These are phyloP conservation scores for Neopestalotiopsis clavispora DNA, from an alignment of 2,329 filamentous ascomycete species.

Conservation along the genomic window DNA sequence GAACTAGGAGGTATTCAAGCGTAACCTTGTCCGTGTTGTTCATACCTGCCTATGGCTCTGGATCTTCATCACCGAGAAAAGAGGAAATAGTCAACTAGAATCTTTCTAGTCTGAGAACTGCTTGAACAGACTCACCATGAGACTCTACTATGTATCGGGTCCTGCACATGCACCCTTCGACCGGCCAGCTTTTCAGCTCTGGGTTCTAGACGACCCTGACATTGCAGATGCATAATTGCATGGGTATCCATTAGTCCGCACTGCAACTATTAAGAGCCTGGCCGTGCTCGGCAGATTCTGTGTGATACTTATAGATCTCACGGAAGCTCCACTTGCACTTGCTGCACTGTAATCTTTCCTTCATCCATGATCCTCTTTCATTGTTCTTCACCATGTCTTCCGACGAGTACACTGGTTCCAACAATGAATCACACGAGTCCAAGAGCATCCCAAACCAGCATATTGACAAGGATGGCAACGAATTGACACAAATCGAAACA, in stretches of 20 bases:
- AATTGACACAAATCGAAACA: slow-evolving; percentile 21
- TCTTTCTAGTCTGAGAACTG: neutral
- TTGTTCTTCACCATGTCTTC: slow-evolving; percentile 1
- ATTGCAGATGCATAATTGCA: neutral
- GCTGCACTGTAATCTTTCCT: neutral
- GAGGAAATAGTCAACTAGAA: neutral
- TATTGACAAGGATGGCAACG: neutral
- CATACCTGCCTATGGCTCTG: neutral
- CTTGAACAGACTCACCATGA: neutral
- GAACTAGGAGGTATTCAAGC: neutral
- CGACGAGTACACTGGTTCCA: neutral
- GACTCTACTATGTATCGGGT: neutral
- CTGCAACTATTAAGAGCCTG: neutral
- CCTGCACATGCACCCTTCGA: neutral
- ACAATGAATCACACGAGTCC: neutral
- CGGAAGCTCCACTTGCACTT: neutral
- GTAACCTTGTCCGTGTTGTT: neutral
- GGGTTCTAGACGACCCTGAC: neutral
- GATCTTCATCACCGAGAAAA: neutral
- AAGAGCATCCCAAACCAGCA: neutral
- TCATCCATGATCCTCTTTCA: neutral
- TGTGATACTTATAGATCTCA: neutral
- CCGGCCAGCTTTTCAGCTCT: neutral
- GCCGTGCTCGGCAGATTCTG: neutral
- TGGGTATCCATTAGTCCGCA: neutral